A percentile compares a stretch with the other conserved stretches of the same genome.
Evolutionary conservation across 495 filamentous ascomycete species (phyloP).

Genomic region (Trichoderma asperelloides): DNA sequence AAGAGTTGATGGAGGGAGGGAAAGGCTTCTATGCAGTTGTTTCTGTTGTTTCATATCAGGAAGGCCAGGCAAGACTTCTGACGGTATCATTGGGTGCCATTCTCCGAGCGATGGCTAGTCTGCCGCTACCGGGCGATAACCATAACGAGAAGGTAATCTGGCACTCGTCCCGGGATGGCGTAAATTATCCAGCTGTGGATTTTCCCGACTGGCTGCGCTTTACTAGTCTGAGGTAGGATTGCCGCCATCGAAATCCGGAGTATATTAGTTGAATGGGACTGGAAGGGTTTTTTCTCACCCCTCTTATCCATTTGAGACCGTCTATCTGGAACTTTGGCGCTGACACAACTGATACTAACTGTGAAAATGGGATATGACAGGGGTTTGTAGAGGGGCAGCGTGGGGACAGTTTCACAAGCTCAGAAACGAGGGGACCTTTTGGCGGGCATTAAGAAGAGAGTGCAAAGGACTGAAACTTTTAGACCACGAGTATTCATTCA

Average conservation of each 20-base stretch:
- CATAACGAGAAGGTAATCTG: conserved; percentile 3
- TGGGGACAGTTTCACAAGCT: too few species aligned
- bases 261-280: background rate
- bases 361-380: too few species aligned
- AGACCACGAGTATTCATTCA: too few species aligned
- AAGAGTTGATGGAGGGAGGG: background rate
- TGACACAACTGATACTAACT: too few species aligned
- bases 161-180: background rate
- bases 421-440: too few species aligned
- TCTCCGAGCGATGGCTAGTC: background rate
- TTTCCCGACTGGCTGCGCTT: background rate
- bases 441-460: too few species aligned
- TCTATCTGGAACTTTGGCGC: too few species aligned
- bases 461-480: too few species aligned
- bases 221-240: background rate
- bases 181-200: background rate
- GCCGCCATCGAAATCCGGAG: background rate
- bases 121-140: conserved; percentile 7
- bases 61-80: background rate
- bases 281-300: too few species aligned
- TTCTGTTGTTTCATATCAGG: background rate
- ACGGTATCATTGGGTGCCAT: background rate
- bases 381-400: too few species aligned
- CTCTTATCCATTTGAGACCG: too few species aligned
- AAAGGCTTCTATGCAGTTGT: background rate